phyloP scores from a whole-genome alignment of 179 eudicot genomes.

The Patellifolia procumbens region DNA sequence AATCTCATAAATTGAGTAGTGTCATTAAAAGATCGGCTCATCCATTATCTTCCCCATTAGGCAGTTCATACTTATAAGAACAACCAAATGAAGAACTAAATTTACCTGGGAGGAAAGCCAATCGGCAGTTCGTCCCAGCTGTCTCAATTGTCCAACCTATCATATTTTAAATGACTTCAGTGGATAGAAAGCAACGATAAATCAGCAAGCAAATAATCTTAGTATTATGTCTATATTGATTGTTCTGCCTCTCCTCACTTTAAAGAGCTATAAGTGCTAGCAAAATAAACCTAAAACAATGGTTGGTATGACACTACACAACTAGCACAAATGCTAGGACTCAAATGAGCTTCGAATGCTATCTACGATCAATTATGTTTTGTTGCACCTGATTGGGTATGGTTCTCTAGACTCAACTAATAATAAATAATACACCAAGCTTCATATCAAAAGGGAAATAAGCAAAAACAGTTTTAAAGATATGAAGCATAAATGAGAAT shows the following conservation, averaged over 20 bases:
- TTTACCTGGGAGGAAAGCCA: slow-evolving; percentile 75
- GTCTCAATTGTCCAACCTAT: slow-evolving; percentile 84
- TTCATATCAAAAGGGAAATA: no score
- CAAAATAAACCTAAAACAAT: background rate
- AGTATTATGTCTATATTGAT: background rate
- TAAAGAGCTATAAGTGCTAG: background rate
- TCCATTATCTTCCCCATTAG: background rate
- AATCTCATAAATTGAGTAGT: background rate
- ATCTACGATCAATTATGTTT: no score
- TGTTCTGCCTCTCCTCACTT: no score
- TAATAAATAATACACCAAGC: no score
- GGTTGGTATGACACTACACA: background rate
- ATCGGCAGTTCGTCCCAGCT: slow-evolving; percentile 64
- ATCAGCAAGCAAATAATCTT: slow-evolving; percentile 1
- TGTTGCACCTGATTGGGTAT: no score
- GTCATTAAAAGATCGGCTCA: background rate
- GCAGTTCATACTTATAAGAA: background rate
- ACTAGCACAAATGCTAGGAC: background rate
- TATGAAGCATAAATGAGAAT: no score
- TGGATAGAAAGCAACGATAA: slow-evolving; percentile 4
- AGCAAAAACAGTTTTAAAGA: no score
- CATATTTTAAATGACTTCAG: slow-evolving; percentile 25
- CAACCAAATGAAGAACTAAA: background rate
- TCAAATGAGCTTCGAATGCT: no score
- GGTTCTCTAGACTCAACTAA: no score